Percentiles rank a stretch among this genome's conserved stretches.
Conservation (phyloP, 805 yeast species). For the Ogataea nitratoaversa region DNA sequence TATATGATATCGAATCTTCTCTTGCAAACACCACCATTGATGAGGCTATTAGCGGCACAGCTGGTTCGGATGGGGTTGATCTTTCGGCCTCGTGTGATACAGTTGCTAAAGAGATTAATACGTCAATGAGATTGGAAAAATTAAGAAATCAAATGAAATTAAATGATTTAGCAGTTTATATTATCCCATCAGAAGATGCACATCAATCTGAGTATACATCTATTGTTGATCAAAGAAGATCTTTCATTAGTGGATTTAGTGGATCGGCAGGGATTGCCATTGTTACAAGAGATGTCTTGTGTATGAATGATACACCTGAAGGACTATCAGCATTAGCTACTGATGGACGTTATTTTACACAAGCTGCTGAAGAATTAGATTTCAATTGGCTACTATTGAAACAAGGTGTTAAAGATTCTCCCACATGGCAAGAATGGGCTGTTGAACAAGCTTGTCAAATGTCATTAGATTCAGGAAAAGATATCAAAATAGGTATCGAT, state of each 20-base stretch:
- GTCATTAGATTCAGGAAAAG: constrained; percentile 41
- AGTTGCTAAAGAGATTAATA: constrained; percentile 43
- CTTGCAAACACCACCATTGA: constrained; percentile 5
- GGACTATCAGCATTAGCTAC: constrained; percentile 54
- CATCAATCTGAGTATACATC: constrained; percentile 64
- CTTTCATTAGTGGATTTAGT: constrained; percentile 54
- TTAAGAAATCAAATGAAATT: constrained; percentile 63
- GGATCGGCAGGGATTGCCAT: constrained; percentile 63
- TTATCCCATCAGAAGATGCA: constrained; percentile 55
- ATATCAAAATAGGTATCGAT: constrained; percentile 39
- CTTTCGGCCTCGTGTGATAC: constrained; percentile 3
- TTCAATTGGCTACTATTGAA: constrained; percentile 55
- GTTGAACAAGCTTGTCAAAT: constrained; percentile 46
- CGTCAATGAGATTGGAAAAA: constrained; percentile 53
- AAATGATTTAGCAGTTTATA: constrained; percentile 61
- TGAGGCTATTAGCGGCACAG: constrained; percentile 24
- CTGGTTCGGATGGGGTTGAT: constrained; percentile 16
- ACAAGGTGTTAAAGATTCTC: constrained; percentile 46
- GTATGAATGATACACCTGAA: constrained; percentile 49
- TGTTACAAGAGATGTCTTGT: constrained; percentile 48
- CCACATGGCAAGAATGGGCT: constrained; percentile 58
- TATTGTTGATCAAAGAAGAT: constrained; percentile 48
- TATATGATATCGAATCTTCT: constrained; percentile 2
- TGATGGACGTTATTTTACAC: constrained; percentile 58
- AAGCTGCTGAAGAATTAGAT: constrained; percentile 55